Conservation (phyloP, 257 asterid genomes). For the Hygrophila difformis region DNA sequence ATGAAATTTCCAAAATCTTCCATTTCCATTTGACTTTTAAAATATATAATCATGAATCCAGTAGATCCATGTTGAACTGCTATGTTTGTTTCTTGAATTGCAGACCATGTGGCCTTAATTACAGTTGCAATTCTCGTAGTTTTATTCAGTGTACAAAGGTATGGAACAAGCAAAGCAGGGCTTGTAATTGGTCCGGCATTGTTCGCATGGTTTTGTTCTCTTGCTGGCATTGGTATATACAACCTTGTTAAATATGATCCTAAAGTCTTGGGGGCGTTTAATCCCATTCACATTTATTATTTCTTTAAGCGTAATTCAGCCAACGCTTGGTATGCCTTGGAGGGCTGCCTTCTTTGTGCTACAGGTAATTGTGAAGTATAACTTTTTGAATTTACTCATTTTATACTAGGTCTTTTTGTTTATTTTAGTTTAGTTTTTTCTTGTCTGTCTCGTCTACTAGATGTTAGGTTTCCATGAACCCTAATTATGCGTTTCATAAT, state of each 20-base stretch:
- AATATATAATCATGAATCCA: slow-evolving; percentile 3
- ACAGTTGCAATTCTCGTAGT: slow-evolving; percentile 76
- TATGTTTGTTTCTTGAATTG: slow-evolving; percentile 35
- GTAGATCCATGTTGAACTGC: slow-evolving; percentile 11
- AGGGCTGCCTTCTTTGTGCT: slow-evolving; percentile 92
- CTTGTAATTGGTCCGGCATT: slow-evolving; percentile 94
- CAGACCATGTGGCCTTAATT: slow-evolving; percentile 89
- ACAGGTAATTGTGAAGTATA: slow-evolving; percentile 85
- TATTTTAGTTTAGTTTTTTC: too few relatives aligned
- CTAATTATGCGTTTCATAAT: too few relatives aligned
- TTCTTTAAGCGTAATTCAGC: slow-evolving; percentile 72
- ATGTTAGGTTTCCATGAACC: too few relatives aligned
- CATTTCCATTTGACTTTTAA: slow-evolving; percentile 11
- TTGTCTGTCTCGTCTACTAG: too few relatives aligned
- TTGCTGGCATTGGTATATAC: slow-evolving; percentile 89
- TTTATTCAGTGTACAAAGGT: slow-evolving; percentile 89
- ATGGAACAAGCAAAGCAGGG: slow-evolving; percentile 97
- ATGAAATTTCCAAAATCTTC: slow-evolving; percentile 8
- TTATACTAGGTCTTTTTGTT: too few relatives aligned
- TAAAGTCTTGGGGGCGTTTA: slow-evolving; percentile 68
- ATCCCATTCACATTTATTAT: slow-evolving; percentile 82
- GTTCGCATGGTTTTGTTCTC: slow-evolving; percentile 93
- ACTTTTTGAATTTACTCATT: slow-evolving; percentile 5
- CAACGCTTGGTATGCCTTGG: slow-evolving; percentile 93
- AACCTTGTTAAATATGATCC: slow-evolving; percentile 80